These are phyloP conservation scores for Leccinum ochraceum DNA, from an alignment of 768 basidiomycete genomes.

Conservation along the genomic window DNA sequence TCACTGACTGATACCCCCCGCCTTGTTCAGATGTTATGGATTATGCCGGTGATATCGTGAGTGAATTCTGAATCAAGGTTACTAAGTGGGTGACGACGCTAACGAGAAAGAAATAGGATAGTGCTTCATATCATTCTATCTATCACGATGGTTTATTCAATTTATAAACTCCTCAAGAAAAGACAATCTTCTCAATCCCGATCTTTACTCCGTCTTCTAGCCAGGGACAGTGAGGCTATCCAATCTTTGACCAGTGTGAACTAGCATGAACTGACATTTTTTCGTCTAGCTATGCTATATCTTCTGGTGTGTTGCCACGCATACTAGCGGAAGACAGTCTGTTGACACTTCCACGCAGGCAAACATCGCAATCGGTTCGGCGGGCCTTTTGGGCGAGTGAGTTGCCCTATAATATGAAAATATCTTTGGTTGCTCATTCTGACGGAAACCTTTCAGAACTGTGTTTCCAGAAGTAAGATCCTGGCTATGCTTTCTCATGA, in stretches of 20 bases:
- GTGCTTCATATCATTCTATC: slow-evolving; percentile 1
- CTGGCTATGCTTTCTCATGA: background rate
- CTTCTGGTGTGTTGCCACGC: background rate
- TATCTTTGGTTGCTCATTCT: background rate
- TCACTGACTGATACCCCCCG: background rate
- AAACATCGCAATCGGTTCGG: background rate
- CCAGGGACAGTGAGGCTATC: slow-evolving; percentile 13
- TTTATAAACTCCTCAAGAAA: slow-evolving; percentile 3
- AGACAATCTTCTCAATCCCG: background rate
- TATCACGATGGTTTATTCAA: slow-evolving; percentile 2
- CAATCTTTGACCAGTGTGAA: background rate
- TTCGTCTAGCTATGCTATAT: background rate
- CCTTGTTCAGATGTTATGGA: background rate
- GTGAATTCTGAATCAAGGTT: background rate
- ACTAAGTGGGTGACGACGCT: background rate
- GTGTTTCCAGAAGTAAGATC: background rate
- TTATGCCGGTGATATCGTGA: slow-evolving; percentile 2
- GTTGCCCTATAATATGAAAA: background rate
- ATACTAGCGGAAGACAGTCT: background rate
- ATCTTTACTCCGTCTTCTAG: slow-evolving; percentile 1
- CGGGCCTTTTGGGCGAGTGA: slow-evolving; percentile 7
- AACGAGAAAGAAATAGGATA: background rate
- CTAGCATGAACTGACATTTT: background rate
- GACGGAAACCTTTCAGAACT: background rate
- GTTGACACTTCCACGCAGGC: background rate